phyloP scores from a whole-genome alignment of 176 grass and related monocot genomes.

The Eragrostis curvula region DNA sequence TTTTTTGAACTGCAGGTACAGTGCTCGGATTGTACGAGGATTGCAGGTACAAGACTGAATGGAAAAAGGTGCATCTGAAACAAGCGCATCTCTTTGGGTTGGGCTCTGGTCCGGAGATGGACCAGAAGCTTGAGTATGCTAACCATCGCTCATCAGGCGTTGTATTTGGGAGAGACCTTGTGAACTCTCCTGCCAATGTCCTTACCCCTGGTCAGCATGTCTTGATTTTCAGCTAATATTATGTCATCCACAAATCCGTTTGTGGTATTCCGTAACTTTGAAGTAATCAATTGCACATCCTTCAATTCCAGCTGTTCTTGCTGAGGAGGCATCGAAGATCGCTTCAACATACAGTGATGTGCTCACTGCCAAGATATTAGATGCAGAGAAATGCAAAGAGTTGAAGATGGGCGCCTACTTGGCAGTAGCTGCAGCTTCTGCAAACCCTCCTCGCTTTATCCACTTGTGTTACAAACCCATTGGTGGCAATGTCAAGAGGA shows the following conservation, averaged over 20 bases:
- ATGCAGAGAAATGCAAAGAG: constrained; percentile 77
- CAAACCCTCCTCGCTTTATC: constrained; percentile 93
- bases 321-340: constrained; percentile 83
- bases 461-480: constrained; percentile 93
- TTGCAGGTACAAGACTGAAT: constrained; percentile 86
- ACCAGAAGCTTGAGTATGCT: constrained; percentile 77
- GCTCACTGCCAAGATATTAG: constrained; percentile 80
- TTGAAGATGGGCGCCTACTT: constrained; percentile 98
- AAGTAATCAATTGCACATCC: background rate
- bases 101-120: constrained; percentile 66
- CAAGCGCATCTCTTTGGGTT: constrained; percentile 80
- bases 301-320: constrained; percentile 61
- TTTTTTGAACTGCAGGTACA: constrained; percentile 56
- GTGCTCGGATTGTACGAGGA: constrained; percentile 86
- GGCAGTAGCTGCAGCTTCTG: constrained; percentile 87
- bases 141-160: constrained; percentile 76
- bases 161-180: constrained; percentile 92
- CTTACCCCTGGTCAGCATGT: constrained; percentile 77
- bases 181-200: constrained; percentile 94
- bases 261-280: background rate
- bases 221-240: background rate
- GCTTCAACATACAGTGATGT: constrained; percentile 77
- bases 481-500: constrained; percentile 70
- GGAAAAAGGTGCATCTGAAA: constrained; percentile 73
- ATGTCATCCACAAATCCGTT: background rate